Evolutionary conservation across 2,329 filamentous ascomycete genomes (phyloP).

Genomic region (Bimuria novae-zelandiae): DNA sequence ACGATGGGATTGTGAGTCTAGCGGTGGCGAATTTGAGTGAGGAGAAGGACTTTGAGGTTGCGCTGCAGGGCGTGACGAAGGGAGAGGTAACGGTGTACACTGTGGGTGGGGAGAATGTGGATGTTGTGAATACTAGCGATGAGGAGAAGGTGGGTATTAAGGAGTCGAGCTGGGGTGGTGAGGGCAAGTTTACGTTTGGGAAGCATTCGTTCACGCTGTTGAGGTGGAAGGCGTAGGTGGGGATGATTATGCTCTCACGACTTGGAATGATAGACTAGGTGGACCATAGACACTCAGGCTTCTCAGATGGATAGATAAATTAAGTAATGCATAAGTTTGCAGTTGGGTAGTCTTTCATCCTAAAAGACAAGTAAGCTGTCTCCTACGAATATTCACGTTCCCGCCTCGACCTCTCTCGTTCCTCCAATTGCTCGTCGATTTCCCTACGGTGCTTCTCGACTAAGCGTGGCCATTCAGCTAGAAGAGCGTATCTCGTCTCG

Average conservation of each 20-base stretch:
- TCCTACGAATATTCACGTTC: too few relatives aligned
- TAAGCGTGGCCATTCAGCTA: too few relatives aligned
- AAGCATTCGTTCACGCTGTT: conserved; percentile 74
- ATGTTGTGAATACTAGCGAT: conserved; percentile 65
- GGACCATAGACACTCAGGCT: background rate
- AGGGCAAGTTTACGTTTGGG: conserved; percentile 66
- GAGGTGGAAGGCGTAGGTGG: conserved; percentile 51
- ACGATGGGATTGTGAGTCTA: conserved; percentile 65
- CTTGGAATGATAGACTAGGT: background rate
- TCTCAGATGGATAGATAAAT: too few relatives aligned
- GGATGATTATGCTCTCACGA: background rate
- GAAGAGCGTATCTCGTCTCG: too few relatives aligned
- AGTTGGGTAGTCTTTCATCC: too few relatives aligned
- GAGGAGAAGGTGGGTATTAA: conserved; percentile 65
- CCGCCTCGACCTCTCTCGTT: too few relatives aligned
- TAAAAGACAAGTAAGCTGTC: too few relatives aligned
- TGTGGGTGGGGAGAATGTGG: conserved; percentile 62
- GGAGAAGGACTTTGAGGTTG: conserved; percentile 61
- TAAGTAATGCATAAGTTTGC: too few relatives aligned
- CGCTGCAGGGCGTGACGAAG: conserved; percentile 59
- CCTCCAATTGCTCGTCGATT: too few relatives aligned
- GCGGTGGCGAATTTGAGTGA: conserved; percentile 75
- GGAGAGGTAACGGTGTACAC: conserved; percentile 63
- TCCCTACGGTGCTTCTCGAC: too few relatives aligned
- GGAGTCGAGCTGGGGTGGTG: conserved; percentile 67